Evolutionary conservation across 768 basidiomycete species (phyloP).

Genomic region (Suillus sp.): DNA sequence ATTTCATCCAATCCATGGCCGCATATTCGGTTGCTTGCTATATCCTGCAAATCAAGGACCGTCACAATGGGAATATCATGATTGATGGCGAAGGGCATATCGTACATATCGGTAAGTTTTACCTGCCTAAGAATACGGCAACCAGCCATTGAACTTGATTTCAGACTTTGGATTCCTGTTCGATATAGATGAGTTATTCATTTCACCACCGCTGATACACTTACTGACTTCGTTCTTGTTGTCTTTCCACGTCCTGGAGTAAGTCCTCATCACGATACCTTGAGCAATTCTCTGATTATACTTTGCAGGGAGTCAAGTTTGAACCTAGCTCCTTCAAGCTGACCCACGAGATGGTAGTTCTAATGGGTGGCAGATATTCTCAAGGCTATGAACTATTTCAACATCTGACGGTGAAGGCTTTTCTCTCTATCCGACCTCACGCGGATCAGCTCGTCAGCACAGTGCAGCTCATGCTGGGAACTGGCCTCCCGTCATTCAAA

Average conservation of each 20-base stretch:
- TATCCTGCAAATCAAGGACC: slow-evolving; percentile 96
- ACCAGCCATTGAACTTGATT: slow-evolving; percentile 2
- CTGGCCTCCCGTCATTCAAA: slow-evolving; percentile 95
- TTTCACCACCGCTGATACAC: slow-evolving; percentile 12
- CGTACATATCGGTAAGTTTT: slow-evolving; percentile 81
- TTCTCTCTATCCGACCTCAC: slow-evolving; percentile 94
- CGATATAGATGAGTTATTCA: slow-evolving; percentile 92
- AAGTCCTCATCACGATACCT: slow-evolving; percentile 26
- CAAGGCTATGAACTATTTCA: slow-evolving; percentile 95
- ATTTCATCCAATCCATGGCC: slow-evolving; percentile 99
- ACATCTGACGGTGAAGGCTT: slow-evolving; percentile 92
- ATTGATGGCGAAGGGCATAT: slow-evolving; percentile 98
- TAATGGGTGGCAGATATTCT: slow-evolving; percentile 95
- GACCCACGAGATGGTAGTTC: slow-evolving; percentile 96
- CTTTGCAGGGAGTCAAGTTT: slow-evolving; percentile 89
- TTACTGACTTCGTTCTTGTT: slow-evolving; percentile 31
- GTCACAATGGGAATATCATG: slow-evolving; percentile 99
- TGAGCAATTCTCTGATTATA: slow-evolving; percentile 11
- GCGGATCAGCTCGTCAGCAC: slow-evolving; percentile 89
- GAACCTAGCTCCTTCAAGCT: slow-evolving; percentile 98
- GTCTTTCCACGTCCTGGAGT: slow-evolving; percentile 59
- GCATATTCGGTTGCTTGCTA: slow-evolving; percentile 98
- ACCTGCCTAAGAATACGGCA: background rate
- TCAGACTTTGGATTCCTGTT: slow-evolving; percentile 96
- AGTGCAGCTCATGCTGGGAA: slow-evolving; percentile 91